phyloP scores from a whole-genome alignment of 805 yeast species.

The Metschnikowia vanudenii region DNA sequence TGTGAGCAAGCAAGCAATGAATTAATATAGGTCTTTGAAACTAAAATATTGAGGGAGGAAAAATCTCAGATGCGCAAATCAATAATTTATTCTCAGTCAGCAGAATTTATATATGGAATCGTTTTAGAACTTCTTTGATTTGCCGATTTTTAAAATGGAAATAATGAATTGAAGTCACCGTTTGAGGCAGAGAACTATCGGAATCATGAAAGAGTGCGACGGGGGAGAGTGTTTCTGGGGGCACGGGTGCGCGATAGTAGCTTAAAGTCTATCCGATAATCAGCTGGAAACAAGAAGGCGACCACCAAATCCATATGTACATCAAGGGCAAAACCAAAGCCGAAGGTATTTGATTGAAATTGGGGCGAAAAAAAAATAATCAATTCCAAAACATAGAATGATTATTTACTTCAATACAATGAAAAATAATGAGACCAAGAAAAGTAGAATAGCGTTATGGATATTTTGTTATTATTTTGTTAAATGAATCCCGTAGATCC shows the following conservation, averaged over 20 bases:
- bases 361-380: too few species aligned
- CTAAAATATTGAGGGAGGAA: neutral
- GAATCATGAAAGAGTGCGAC: constrained; percentile 11
- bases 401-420: too few species aligned
- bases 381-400: too few species aligned
- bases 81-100: neutral
- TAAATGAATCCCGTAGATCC: too few species aligned
- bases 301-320: too few species aligned
- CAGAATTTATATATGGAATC: neutral
- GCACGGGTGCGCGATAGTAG: constrained; percentile 12
- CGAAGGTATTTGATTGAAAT: too few species aligned
- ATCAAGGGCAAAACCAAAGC: too few species aligned
- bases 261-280: neutral
- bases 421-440: too few species aligned
- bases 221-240: constrained; percentile 1
- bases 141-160: neutral
- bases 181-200: neutral
- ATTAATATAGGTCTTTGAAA: neutral
- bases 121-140: too few species aligned
- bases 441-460: too few species aligned
- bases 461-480: too few species aligned
- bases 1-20: constrained; percentile 9
- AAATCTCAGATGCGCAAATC: neutral
- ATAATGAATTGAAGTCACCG: neutral
- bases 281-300: too few species aligned